A percentile compares a stretch with the other conserved stretches of the same genome.
Conservation (phyloP, 306 rosid genomes). For the Vigna trinervia region DNA sequence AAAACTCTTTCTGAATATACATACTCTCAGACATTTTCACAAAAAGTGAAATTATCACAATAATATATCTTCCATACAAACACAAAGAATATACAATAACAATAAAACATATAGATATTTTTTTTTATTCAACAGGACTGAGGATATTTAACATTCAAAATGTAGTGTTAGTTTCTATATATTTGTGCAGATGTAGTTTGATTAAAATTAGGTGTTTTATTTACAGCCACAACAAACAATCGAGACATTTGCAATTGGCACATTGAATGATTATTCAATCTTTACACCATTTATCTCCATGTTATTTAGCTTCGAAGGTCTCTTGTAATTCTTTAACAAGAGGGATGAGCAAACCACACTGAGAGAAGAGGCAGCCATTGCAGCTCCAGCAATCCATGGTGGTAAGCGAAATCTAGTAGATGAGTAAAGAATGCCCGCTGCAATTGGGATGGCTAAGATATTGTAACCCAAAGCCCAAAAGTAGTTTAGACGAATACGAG, state of each 20-base stretch:
- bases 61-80: too few species aligned
- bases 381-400: constrained; percentile 97
- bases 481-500: constrained; percentile 73
- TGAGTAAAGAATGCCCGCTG: constrained; percentile 74
- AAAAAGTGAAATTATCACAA: too few species aligned
- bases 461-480: constrained; percentile 86
- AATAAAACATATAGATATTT: too few species aligned
- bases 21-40: too few species aligned
- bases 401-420: constrained; percentile 69
- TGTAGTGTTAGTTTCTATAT: neutral
- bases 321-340: constrained; percentile 69
- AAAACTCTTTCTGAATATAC: too few species aligned
- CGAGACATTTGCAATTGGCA: neutral
- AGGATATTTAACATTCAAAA: neutral
- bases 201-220: neutral
- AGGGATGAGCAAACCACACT: constrained; percentile 86
- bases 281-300: constrained; percentile 56
- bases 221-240: neutral
- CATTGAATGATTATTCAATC: constrained; percentile 44
- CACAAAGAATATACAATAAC: too few species aligned
- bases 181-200: neutral
- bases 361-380: constrained; percentile 96
- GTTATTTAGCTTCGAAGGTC: constrained; percentile 64
- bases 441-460: constrained; percentile 77
- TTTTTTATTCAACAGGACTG: too few species aligned